Conservation (phyloP, 345 rosid genomes). For the Eutrema japonicum region DNA sequence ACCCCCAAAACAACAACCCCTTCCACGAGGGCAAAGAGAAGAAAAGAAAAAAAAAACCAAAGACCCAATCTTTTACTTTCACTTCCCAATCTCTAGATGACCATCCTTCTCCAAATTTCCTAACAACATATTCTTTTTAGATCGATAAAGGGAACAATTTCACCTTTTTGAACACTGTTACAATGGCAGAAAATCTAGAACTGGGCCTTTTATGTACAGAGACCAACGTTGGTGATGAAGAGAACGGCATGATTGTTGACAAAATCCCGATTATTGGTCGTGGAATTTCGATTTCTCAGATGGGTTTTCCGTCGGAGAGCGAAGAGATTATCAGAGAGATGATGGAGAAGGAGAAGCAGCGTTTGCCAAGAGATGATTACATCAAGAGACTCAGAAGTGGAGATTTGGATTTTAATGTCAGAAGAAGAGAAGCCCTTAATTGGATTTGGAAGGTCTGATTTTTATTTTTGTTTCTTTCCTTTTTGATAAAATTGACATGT, state of each 20-base stretch:
- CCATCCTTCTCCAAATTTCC: conserved; percentile 39
- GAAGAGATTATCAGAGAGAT: conserved; percentile 62
- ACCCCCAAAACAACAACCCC: conserved; percentile 39
- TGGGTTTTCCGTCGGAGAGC: conserved; percentile 51
- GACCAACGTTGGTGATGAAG: conserved; percentile 42
- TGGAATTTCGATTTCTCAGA: conserved; percentile 43
- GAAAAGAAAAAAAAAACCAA: conserved; percentile 31
- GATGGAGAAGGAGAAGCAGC: conserved; percentile 63
- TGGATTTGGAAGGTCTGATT: conserved; percentile 71
- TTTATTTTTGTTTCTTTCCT: conserved; percentile 6
- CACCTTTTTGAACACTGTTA: conserved; percentile 20
- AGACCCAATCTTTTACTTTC: conserved; percentile 42
- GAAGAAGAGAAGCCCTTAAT: conserved; percentile 65
- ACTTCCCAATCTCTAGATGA: conserved; percentile 47
- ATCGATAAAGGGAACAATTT: conserved; percentile 19
- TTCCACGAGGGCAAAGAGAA: conserved; percentile 37
- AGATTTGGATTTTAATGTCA: conserved; percentile 56
- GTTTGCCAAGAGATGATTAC: conserved; percentile 60
- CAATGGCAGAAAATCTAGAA: conserved; percentile 61
- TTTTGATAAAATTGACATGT: conserved; percentile 4
- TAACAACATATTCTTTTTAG: conserved; percentile 1
- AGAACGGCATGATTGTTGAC: conserved; percentile 40
- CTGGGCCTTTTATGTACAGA: conserved; percentile 60
- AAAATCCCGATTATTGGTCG: conserved; percentile 31
- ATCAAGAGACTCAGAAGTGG: conserved; percentile 58